Conservation (phyloP, 2,329 filamentous ascomycete genomes). For the Fusarium camptoceras region DNA sequence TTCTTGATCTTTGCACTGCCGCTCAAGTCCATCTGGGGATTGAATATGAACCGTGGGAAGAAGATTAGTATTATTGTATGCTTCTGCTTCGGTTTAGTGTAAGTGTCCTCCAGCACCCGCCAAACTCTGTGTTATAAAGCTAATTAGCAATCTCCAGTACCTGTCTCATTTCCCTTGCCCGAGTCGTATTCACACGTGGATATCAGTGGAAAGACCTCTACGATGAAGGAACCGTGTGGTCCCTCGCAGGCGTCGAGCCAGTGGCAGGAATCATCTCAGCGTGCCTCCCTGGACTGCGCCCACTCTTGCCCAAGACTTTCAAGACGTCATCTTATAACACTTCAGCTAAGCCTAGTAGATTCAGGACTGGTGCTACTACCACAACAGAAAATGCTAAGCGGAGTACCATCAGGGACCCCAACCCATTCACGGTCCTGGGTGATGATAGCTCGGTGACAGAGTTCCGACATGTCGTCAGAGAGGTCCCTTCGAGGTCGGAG, state of each 20-base stretch:
- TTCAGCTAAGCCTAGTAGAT: constrained; percentile 9
- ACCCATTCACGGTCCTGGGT: constrained; percentile 6
- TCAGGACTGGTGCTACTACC: constrained; percentile 1
- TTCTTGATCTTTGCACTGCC: constrained; percentile 18
- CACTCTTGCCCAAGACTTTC: constrained; percentile 18
- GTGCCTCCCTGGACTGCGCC: constrained; percentile 9
- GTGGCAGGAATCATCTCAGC: constrained; percentile 7
- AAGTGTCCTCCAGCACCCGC: not conserved
- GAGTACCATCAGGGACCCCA: constrained; percentile 1
- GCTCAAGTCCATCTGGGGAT: constrained; percentile 8
- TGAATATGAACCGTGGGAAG: constrained; percentile 13
- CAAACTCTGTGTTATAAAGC: too few relatives aligned
- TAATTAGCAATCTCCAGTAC: constrained; percentile 2
- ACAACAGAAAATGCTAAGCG: not conserved
- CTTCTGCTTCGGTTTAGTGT: constrained; percentile 14
- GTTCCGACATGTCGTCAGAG: constrained; percentile 8
- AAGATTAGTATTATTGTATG: constrained; percentile 14
- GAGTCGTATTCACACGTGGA: not conserved
- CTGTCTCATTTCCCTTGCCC: constrained; percentile 1
- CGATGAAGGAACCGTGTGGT: constrained; percentile 11
- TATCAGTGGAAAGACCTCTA: constrained; percentile 20
- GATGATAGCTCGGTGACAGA: constrained; percentile 17
- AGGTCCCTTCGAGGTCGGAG: constrained; percentile 1
- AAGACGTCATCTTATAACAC: constrained; percentile 14
- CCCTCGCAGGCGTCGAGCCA: constrained; percentile 10